Percentiles rank a stretch among this genome's conserved stretches.
Conservation (phyloP, 768 basidiomycete species). For the Neoboletus brunneissimus region DNA sequence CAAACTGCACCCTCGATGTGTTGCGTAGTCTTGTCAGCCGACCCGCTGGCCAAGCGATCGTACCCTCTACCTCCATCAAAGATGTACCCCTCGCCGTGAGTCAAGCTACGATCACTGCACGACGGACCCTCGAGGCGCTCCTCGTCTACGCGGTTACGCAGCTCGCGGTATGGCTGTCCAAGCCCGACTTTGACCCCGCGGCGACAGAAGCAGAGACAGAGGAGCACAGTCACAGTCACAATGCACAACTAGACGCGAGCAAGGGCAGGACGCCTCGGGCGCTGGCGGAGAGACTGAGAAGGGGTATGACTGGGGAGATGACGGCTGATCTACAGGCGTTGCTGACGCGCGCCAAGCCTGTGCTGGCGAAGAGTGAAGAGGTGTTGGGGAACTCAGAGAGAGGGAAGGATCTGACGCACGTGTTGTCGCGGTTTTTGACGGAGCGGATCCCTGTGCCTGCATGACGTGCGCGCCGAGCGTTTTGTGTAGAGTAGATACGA, state of each 20-base stretch:
- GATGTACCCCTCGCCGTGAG: conserved; percentile 45
- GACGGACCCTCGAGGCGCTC: conserved; percentile 64
- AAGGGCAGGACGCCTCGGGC: conserved; percentile 45
- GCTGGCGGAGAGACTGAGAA: conserved; percentile 61
- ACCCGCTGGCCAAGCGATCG: conserved; percentile 55
- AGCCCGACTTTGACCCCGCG: conserved; percentile 59
- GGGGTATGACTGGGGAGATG: conserved; percentile 82
- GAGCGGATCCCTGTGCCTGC: conserved; percentile 51
- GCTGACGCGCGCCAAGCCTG: conserved; percentile 60
- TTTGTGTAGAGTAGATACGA: conserved; percentile 2
- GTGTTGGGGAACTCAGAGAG: conserved; percentile 40
- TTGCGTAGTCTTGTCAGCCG: conserved; percentile 63
- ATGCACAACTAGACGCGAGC: conserved; percentile 19
- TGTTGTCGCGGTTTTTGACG: conserved; percentile 63
- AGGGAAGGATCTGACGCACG: conserved; percentile 53
- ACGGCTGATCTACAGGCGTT: conserved; percentile 66
- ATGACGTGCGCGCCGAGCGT: conserved; percentile 19
- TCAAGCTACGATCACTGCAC: conserved; percentile 53
- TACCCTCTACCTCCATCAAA: conserved; percentile 31
- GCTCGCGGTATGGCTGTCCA: conserved; percentile 74
- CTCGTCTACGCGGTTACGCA: conserved; percentile 73
- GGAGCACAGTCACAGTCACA: conserved; percentile 31
- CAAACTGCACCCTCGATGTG: conserved; percentile 72
- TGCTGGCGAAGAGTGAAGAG: conserved; percentile 57
- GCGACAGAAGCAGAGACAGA: conserved; percentile 44